These are phyloP conservation scores for Fonsecaea pedrosoi DNA, from an alignment of 2,329 filamentous ascomycete genomes.

Conservation along the genomic window DNA sequence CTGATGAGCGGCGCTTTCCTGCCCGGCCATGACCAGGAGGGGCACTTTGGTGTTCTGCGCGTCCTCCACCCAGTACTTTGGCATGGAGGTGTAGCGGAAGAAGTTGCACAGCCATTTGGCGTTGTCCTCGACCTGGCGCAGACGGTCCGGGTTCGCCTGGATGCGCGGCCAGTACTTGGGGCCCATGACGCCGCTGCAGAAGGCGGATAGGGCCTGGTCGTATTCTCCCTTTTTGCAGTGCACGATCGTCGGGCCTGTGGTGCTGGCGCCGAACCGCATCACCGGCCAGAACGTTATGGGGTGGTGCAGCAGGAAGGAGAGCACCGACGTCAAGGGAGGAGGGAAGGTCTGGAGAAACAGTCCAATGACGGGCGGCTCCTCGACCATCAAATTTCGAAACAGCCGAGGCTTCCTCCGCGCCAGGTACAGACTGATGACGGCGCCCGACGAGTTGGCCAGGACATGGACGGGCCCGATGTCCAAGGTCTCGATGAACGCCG, in stretches of 20 bases:
- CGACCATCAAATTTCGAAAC: slow-evolving; percentile 26
- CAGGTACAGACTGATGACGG: slow-evolving; percentile 16
- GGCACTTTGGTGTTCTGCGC: slow-evolving; percentile 22
- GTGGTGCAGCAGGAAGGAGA: slow-evolving; percentile 27
- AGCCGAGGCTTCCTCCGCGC: slow-evolving; percentile 22
- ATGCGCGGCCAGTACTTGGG: slow-evolving; percentile 25
- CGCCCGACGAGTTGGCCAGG: slow-evolving; percentile 30
- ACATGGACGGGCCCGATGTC: slow-evolving; percentile 26
- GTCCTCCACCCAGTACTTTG: slow-evolving; percentile 11
- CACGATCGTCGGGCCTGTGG: slow-evolving; percentile 15
- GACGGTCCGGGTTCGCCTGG: slow-evolving; percentile 18
- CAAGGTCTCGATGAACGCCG: slow-evolving; percentile 22
- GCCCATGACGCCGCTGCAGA: slow-evolving; percentile 21
- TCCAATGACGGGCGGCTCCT: slow-evolving; percentile 26
- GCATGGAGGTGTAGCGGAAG: slow-evolving; percentile 16
- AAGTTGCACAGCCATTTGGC: slow-evolving; percentile 25
- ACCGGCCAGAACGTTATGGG: slow-evolving; percentile 30
- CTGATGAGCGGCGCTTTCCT: slow-evolving; percentile 23
- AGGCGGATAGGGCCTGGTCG: slow-evolving; percentile 10
- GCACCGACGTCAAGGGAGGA: slow-evolving; percentile 7
- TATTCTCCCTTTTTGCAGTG: slow-evolving; percentile 20
- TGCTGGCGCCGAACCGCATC: slow-evolving; percentile 22
- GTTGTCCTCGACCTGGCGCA: slow-evolving; percentile 25
- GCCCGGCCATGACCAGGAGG: slow-evolving; percentile 21
- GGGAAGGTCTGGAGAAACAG: slow-evolving; percentile 26